Conservation (phyloP, 2,329 filamentous ascomycete species). For the Epichloe sylvatica region DNA sequence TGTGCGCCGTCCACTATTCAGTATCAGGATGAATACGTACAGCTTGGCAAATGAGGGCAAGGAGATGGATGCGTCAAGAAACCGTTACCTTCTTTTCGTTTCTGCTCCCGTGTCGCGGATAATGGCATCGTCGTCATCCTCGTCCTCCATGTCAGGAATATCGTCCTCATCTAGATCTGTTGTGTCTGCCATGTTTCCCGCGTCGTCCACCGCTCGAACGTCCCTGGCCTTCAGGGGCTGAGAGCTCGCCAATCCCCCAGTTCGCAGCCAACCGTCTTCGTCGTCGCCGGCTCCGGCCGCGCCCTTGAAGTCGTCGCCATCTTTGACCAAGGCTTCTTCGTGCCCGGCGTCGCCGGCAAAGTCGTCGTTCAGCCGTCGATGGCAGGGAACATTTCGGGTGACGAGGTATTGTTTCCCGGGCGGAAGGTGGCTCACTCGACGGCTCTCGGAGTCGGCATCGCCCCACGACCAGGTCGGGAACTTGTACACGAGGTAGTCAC, state of each 20-base stretch:
- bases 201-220: constrained; percentile 78
- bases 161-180: constrained; percentile 61
- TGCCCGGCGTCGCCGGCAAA: constrained; percentile 79
- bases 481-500: constrained; percentile 97
- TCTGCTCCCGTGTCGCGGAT: constrained; percentile 56
- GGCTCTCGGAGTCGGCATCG: constrained; percentile 67
- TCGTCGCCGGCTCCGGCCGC: constrained; percentile 39
- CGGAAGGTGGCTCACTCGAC: constrained; percentile 70
- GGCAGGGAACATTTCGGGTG: constrained; percentile 86
- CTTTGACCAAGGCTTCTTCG: constrained; percentile 74
- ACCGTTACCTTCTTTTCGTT: constrained; percentile 31
- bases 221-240: constrained; percentile 66
- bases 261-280: constrained; percentile 85
- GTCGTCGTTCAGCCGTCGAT: constrained; percentile 80
- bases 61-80: background rate
- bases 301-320: constrained; percentile 50
- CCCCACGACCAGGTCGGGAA: constrained; percentile 98
- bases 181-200: constrained; percentile 68
- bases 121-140: constrained; percentile 93
- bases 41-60: background rate
- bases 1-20: constrained; percentile 69
- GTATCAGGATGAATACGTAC: background rate
- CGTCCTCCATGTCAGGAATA: constrained; percentile 97
- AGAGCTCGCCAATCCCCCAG: constrained; percentile 62
- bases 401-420: constrained; percentile 88